These are phyloP conservation scores for Castanospermum australe DNA, from an alignment of 306 rosid genomes.

Conservation along the genomic window DNA sequence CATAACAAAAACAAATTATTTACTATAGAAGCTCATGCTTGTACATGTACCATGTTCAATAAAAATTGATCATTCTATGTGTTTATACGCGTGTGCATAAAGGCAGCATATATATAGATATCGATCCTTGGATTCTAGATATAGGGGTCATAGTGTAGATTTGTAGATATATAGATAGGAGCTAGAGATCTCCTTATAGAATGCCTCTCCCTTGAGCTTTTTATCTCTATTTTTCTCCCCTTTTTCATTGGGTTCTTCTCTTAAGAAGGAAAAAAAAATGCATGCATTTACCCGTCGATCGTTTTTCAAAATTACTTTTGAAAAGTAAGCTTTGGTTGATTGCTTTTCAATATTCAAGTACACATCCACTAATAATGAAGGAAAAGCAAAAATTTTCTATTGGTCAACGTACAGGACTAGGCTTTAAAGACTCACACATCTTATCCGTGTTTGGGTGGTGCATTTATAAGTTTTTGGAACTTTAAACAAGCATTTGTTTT, in stretches of 20 bases:
- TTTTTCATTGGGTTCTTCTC: neutral
- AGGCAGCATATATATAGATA: neutral
- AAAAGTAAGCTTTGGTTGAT: neutral
- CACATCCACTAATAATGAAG: neutral
- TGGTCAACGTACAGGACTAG: neutral
- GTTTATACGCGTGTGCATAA: neutral
- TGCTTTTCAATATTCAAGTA: neutral
- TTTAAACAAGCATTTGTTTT: no score
- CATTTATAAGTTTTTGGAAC: no score
- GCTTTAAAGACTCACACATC: neutral
- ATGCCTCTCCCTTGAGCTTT: neutral
- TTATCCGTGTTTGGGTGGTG: no score
- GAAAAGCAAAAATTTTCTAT: neutral
- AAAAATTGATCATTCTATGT: neutral
- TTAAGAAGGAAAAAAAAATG: neutral
- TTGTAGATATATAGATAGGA: neutral
- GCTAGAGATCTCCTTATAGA: neutral
- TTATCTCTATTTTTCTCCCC: neutral
- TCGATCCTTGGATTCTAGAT: neutral
- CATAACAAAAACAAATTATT: neutral
- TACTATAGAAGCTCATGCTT: neutral
- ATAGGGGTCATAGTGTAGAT: neutral
- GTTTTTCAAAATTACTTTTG: no score
- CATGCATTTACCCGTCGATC: neutral
- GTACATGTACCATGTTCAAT: neutral